A percentile compares a stretch with the other conserved stretches of the same genome.
phyloP scores from a whole-genome alignment of 1,139 yeast species.

The Pichia sp. region DNA sequence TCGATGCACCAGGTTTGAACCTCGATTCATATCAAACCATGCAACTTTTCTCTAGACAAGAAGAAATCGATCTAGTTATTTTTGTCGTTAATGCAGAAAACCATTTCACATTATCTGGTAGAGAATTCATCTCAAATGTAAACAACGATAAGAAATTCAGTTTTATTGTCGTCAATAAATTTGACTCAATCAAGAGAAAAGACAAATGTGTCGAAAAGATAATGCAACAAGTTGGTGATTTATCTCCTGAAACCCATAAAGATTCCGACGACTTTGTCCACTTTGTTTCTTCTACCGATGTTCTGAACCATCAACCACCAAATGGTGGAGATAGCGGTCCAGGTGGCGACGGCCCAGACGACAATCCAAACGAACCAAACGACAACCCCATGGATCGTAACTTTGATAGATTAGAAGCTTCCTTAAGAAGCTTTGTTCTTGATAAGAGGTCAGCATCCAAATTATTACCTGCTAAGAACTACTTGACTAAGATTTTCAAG shows the following conservation, averaged over 20 bases:
- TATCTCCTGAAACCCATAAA: constrained; percentile 91
- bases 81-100: constrained; percentile 97
- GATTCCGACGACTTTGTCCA: constrained; percentile 91
- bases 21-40: constrained; percentile 94
- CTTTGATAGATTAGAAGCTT: constrained; percentile 81
- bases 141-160: constrained; percentile 90
- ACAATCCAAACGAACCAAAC: constrained; percentile 35
- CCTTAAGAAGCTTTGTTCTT: constrained; percentile 80
- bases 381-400: constrained; percentile 49
- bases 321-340: constrained; percentile 22
- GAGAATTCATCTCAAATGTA: constrained; percentile 88
- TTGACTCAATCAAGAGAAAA: constrained; percentile 80
- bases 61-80: constrained; percentile 93
- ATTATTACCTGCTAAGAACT: constrained; percentile 89
- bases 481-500: constrained; percentile 60
- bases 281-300: constrained; percentile 70
- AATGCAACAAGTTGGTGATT: constrained; percentile 78
- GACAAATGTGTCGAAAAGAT: constrained; percentile 74
- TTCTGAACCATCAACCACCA: constrained; percentile 30
- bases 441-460: constrained; percentile 90
- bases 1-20: constrained; percentile 97
- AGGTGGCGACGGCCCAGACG: constrained; percentile 31
- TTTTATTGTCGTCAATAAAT: constrained; percentile 91
- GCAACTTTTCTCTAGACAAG: constrained; percentile 94
- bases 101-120: constrained; percentile 91